Evolutionary conservation across 768 basidiomycete genomes (phyloP).

Genomic region (Auricularia auricula-judae): DNA sequence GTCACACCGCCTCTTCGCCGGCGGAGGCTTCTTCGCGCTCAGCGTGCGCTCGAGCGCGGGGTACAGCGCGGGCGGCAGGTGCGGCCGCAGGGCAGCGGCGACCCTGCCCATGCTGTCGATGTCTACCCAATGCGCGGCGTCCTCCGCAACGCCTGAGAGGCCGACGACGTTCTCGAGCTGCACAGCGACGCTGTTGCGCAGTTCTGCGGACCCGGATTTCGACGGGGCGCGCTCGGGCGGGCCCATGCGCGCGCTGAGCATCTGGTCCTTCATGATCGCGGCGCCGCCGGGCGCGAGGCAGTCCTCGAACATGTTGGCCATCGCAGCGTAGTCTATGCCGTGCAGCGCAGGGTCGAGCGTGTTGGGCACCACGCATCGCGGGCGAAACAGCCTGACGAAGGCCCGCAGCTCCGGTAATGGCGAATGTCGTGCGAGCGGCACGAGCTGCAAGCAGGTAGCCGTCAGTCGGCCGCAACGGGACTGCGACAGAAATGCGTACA

Average conservation of each 20-base stretch:
- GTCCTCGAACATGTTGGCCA: slow-evolving; percentile 55
- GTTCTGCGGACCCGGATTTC: slow-evolving; percentile 5
- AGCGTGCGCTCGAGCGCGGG: neutral
- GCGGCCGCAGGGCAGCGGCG: slow-evolving; percentile 32
- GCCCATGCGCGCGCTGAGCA: slow-evolving; percentile 5
- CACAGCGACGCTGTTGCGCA: slow-evolving; percentile 31
- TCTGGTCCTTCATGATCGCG: slow-evolving; percentile 15
- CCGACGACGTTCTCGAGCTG: slow-evolving; percentile 60
- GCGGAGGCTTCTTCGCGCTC: neutral
- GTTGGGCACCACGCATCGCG: slow-evolving; percentile 69
- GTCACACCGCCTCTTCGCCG: neutral
- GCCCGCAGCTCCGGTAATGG: slow-evolving; percentile 73
- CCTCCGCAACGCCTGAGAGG: slow-evolving; percentile 29
- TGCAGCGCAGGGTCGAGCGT: slow-evolving; percentile 42
- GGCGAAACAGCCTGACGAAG: slow-evolving; percentile 76
- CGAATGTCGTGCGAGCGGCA: slow-evolving; percentile 80
- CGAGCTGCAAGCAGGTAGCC: slow-evolving; percentile 38
- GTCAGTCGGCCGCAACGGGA: neutral
- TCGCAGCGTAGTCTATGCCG: slow-evolving; percentile 62
- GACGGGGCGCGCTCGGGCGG: slow-evolving; percentile 5
- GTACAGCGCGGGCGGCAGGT: slow-evolving; percentile 21
- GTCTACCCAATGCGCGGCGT: slow-evolving; percentile 47
- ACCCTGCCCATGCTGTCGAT: slow-evolving; percentile 32
- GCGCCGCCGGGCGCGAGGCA: slow-evolving; percentile 33
- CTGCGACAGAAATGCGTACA: slow-evolving; percentile 26